Evolutionary conservation across 495 filamentous ascomycete genomes (phyloP), one percentile per base, ranked within the genome.

Genomic region (Aspergillus avenaceus): DNA sequence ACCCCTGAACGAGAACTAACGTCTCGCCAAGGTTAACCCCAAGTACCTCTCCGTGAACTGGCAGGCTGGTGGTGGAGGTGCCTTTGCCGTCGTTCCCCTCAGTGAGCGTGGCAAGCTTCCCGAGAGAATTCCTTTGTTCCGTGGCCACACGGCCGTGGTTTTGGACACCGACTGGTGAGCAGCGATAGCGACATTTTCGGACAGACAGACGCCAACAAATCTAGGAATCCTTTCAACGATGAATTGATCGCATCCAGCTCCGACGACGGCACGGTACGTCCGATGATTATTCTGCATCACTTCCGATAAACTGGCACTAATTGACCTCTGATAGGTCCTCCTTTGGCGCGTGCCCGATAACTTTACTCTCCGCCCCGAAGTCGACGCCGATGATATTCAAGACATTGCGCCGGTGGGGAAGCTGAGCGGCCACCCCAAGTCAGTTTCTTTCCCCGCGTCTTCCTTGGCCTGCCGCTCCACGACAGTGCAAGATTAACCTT

Each of bases 31-130:
- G 90, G 91, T 83, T 52, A 98, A 98, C 63, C 91, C 93, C n/a
- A 82, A 90, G 62, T 96, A 95, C 62, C 79, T 98, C 41, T 84
- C 93, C 1, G 91, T 97, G 70, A 98, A 97, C 80, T 98, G 93
- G 93, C 91, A 97, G 73, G 84, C 93, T 28, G 86, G 91, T 67
- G 93, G 93, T 62, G 93, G 93, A 60, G 93, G 93, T 60, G 93
- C 93, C 46, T 97, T 98, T 61, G 95, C 93, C 36, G 92, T 98
- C 43, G 91, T 98, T 60, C 93, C 93, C 47, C 68, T 97, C 47
- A 82, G 84, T 55, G 91, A 97, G 72, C 83, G 82, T 37, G 93
- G 93, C 45, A 85, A 91, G 63, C 66, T 95, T 31, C 93, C 95
- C 22, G 93, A 98, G 65, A 86, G 87, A 60, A 87, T 97, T 56